Evolutionary conservation across 768 basidiomycete species (phyloP).

Genomic region (Lyophyllum semitale): DNA sequence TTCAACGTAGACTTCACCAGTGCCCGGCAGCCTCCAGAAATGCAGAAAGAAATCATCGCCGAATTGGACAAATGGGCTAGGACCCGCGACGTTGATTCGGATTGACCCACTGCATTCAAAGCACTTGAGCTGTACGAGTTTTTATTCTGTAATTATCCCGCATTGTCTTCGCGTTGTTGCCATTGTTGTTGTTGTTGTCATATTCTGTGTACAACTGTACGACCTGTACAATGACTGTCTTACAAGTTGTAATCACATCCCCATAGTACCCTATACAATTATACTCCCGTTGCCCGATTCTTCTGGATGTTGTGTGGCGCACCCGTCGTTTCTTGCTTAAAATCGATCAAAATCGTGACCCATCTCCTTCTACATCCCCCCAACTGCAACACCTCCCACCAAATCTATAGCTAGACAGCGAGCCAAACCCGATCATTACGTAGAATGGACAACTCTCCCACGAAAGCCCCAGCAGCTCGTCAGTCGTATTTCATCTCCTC

Average conservation of each 20-base stretch:
- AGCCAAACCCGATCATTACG: not conserved
- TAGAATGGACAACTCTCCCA: slow-evolving; percentile 5
- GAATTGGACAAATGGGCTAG: slow-evolving; percentile 38
- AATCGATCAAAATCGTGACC: slow-evolving; percentile 6
- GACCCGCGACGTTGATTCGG: slow-evolving; percentile 15
- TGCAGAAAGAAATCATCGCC: slow-evolving; percentile 42
- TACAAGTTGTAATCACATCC: not conserved
- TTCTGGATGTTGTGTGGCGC: slow-evolving; percentile 7
- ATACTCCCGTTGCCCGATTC: not conserved
- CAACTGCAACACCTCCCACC: not conserved
- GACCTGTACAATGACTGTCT: not conserved
- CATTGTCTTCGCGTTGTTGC: not conserved
- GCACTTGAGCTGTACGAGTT: not conserved
- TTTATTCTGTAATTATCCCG: not conserved
- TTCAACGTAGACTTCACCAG: slow-evolving; percentile 24
- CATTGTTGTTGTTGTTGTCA: not conserved
- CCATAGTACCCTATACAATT: not conserved
- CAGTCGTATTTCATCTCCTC: not conserved
- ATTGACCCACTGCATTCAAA: slow-evolving; percentile 1
- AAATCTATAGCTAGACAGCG: not conserved
- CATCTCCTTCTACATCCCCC: not conserved
- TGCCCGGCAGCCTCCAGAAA: slow-evolving; percentile 40
- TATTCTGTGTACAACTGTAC: not conserved
- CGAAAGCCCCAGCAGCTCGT: slow-evolving; percentile 15
- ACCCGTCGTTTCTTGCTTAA: not conserved